Conservation (phyloP, 768 basidiomycete genomes). For the Lactarius hengduanensis region DNA sequence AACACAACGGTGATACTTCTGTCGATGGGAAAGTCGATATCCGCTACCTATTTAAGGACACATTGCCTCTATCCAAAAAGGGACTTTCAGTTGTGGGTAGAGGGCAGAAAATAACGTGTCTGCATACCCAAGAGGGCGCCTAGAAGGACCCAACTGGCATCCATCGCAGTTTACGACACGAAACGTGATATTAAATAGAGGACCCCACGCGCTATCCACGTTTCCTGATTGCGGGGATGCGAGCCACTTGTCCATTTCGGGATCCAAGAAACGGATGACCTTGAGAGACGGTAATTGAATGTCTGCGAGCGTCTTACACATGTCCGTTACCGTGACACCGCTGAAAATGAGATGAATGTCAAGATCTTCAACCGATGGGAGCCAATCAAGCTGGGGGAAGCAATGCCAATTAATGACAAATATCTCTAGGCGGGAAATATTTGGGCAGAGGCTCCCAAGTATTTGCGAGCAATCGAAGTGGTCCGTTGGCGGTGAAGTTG, state of each 20-base stretch:
- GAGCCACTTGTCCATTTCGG: slow-evolving; percentile 11
- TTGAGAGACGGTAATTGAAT: slow-evolving; percentile 13
- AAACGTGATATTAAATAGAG: slow-evolving; percentile 8
- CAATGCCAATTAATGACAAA: slow-evolving; percentile 7
- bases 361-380: slow-evolving; percentile 11
- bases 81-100: neutral
- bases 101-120: neutral
- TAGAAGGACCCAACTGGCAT: slow-evolving; percentile 8
- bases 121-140: neutral
- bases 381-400: slow-evolving; percentile 4
- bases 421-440: slow-evolving; percentile 18
- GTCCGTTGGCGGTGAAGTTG: neutral
- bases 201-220: slow-evolving; percentile 16
- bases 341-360: neutral
- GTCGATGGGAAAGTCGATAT: too few relatives aligned
- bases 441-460: slow-evolving; percentile 10
- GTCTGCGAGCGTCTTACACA: slow-evolving; percentile 14
- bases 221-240: slow-evolving; percentile 9
- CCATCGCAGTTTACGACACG: slow-evolving; percentile 16
- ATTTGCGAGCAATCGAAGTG: neutral
- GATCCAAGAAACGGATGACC: slow-evolving; percentile 9
- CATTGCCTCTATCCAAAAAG: neutral
- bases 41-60: neutral
- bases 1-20: too few relatives aligned
- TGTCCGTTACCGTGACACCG: neutral